Conservation (phyloP, 257 asterid species). For the Plantago elongata region DNA sequence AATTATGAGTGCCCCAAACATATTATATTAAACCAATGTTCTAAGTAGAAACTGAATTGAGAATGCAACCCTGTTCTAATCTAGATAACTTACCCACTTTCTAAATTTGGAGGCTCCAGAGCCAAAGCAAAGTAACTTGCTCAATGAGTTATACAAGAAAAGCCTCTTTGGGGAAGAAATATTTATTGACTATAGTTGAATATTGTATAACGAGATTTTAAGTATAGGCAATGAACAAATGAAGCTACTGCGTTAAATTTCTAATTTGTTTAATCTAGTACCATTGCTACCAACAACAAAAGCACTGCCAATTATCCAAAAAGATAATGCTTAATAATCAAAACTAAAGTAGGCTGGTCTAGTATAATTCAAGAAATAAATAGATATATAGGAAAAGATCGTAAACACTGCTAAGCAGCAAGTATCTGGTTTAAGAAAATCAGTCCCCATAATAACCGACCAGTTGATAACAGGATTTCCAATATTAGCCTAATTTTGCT, state of each 20-base stretch:
- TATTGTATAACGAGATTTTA: slow-evolving; percentile 12
- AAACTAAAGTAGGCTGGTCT: too few species aligned
- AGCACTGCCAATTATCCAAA: slow-evolving; percentile 14
- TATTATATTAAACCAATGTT: slow-evolving; percentile 11
- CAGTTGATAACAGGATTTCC: too few species aligned
- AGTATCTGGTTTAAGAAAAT: too few species aligned
- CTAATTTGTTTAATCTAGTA: slow-evolving; percentile 5
- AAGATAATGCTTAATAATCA: neutral
- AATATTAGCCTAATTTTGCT: too few species aligned
- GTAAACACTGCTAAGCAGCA: too few species aligned
- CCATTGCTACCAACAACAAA: slow-evolving; percentile 7
- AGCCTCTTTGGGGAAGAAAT: slow-evolving; percentile 11
- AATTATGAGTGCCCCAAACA: slow-evolving; percentile 17
- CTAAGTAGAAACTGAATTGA: slow-evolving; percentile 5
- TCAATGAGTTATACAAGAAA: neutral
- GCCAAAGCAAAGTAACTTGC: neutral
- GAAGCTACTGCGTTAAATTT: neutral
- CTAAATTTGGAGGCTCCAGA: slow-evolving; percentile 1
- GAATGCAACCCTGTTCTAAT: neutral
- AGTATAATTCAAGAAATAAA: too few species aligned
- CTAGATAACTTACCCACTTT: slow-evolving; percentile 10
- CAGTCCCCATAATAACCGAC: too few species aligned
- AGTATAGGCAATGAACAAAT: neutral
- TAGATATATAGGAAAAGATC: too few species aligned
- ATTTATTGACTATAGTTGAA: slow-evolving; percentile 1